Conservation (phyloP, 345 rosid species). For the Nephelium lappaceum region DNA sequence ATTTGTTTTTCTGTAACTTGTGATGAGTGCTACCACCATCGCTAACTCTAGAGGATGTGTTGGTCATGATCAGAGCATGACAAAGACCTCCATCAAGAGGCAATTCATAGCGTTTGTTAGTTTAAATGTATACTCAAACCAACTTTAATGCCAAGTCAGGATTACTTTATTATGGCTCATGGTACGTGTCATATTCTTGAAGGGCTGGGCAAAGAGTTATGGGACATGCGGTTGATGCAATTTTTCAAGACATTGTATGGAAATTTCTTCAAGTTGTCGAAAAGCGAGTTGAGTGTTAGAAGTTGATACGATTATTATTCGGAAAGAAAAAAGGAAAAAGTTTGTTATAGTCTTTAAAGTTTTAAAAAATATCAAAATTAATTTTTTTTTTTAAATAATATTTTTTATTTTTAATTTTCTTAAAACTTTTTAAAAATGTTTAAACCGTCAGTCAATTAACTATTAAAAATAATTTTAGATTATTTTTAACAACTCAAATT, state of each 20-base stretch:
- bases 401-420: no score
- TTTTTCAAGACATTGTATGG: neutral
- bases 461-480: no score
- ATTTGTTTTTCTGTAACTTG: no score
- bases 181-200: constrained; percentile 7
- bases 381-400: no score
- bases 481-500: no score
- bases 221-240: neutral
- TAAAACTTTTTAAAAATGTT: no score
- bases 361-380: no score
- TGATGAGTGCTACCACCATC: neutral
- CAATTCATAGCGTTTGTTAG: neutral
- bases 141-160: neutral
- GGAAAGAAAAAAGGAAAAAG: neutral
- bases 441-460: no score
- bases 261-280: constrained; percentile 1
- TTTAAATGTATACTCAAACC: constrained; percentile 12
- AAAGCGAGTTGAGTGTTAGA: neutral
- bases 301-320: constrained; percentile 3
- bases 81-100: constrained; percentile 4
- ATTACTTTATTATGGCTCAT: no score
- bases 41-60: neutral
- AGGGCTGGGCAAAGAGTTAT: no score
- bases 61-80: neutral
- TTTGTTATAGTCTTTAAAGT: no score